A percentile compares a stretch with the other conserved stretches of the same genome.
Evolutionary conservation across 768 basidiomycete species (phyloP).

Genomic region (Xerocomellus dryophilus): DNA sequence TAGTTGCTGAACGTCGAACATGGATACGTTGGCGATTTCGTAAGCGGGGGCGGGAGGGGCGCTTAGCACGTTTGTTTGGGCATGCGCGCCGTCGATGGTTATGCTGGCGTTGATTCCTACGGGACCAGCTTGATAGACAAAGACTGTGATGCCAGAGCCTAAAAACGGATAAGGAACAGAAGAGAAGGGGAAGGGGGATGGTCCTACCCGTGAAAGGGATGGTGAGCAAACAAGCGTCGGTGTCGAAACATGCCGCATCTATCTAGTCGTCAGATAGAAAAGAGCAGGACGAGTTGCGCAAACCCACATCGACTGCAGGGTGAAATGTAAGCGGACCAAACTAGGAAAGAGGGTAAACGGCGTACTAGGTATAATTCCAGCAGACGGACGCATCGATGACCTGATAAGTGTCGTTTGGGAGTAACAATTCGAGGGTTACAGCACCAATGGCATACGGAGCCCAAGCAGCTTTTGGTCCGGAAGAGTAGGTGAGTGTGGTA

Average conservation of each 20-base stretch:
- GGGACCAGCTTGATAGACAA: slow-evolving; percentile 23
- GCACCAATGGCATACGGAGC: slow-evolving; percentile 14
- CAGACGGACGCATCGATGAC: slow-evolving; percentile 22
- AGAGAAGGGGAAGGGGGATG: not conserved
- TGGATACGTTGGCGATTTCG: slow-evolving; percentile 21
- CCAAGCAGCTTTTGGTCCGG: slow-evolving; percentile 26
- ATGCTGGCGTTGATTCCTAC: slow-evolving; percentile 26
- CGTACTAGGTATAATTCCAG: slow-evolving; percentile 28
- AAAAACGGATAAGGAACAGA: not conserved
- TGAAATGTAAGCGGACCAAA: not conserved
- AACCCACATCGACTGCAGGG: slow-evolving; percentile 20
- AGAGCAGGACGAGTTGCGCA: not conserved
- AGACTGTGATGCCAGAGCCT: slow-evolving; percentile 26
- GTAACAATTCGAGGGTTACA: slow-evolving; percentile 10
- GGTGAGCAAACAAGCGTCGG: slow-evolving; percentile 17
- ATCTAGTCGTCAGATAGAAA: not conserved
- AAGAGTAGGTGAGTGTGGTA: slow-evolving; percentile 19
- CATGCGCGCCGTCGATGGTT: slow-evolving; percentile 9
- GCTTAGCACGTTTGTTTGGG: slow-evolving; percentile 15
- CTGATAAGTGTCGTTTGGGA: slow-evolving; percentile 22
- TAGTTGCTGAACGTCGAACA: slow-evolving; percentile 25
- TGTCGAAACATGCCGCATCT: slow-evolving; percentile 23
- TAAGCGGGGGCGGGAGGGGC: slow-evolving; percentile 20
- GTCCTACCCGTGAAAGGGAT: slow-evolving; percentile 25
- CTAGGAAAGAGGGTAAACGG: not conserved